Base-by-base conservation (phyloP, 164 flowering plant species). In the Vitis rotundifolia region DNA sequence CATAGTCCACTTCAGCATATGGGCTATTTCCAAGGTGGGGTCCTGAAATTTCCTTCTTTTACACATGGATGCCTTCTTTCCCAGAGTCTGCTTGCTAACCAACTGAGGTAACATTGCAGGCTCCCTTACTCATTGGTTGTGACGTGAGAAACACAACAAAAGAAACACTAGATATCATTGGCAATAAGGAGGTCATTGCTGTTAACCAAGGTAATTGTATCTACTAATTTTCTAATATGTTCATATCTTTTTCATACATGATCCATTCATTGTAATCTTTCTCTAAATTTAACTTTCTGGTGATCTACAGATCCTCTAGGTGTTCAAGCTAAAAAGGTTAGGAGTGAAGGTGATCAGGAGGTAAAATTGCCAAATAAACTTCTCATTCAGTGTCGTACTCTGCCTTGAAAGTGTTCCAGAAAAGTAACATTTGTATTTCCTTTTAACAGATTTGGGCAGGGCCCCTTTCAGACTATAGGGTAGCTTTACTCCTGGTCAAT, bases 111-210 rank as follows among this genome's bases (percentile, higher is more conserved):
- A 22, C 8, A 37, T 37, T 6, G 63, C 80, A 92, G 97, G 94
- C 97, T 63, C 99, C 99, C 49, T 89, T 94, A 67, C 90, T 94
- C 26, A 84, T 94, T 29, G 99, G 97, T 18, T 91, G 94, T 77
- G 99, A 94, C 73, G 82, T 91, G 59, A 81, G 90, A 56, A 85
- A 87, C 50, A 55, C 74, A 49, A 79, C 89, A 13, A 84, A 80
- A 66, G 94, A 92, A 19, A 91, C 91, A 13, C 53, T 84, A 79
- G 87, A 86, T 11, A 91, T 94, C 60, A 49, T 94, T 37, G 56
- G 77, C 28, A 92, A 94, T 68, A 77, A 81, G 79, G 97, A 94
- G 75, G 97, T 91, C 60, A 87, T 94, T 59, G 90, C 84, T 9
- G 80, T 94, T 26, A 91, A 89, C 79, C 98, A 93, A 84, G 98